These are phyloP conservation scores for Ogataea paradorogensis DNA, from an alignment of 805 yeast species.

Conservation along the genomic window DNA sequence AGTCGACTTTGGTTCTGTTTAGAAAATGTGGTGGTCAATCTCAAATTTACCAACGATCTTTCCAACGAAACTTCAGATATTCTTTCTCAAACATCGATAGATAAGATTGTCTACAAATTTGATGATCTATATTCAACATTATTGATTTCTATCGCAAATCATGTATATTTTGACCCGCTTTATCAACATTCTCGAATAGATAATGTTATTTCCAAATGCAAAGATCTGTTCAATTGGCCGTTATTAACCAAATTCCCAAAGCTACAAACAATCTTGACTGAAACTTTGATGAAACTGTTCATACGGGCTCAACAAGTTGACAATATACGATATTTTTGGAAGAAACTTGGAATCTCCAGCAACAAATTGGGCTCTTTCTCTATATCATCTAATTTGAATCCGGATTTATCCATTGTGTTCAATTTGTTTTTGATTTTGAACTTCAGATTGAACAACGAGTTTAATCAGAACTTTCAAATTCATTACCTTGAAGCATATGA, in stretches of 20 bases:
- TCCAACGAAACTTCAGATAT: conserved; percentile 8
- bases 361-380: conserved; percentile 10
- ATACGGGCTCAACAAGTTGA: conserved; percentile 16
- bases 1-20: conserved; percentile 34
- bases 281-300: conserved; percentile 26
- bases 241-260: conserved; percentile 23
- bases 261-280: conserved; percentile 28
- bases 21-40: conserved; percentile 30
- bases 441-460: conserved; percentile 3
- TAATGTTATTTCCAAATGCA: conserved; percentile 20
- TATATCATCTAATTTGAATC: conserved; percentile 9
- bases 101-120: conserved; percentile 17
- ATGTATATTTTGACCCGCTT: conserved; percentile 19
- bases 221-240: conserved; percentile 31
- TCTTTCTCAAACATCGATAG: conserved; percentile 21
- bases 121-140: conserved; percentile 30
- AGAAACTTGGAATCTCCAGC: conserved; percentile 18
- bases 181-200: conserved; percentile 19
- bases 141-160: conserved; percentile 20
- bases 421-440: conserved; percentile 18
- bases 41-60: conserved; percentile 17
- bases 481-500: conserved; percentile 5
- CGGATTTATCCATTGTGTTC: conserved; percentile 23
- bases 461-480: not conserved
- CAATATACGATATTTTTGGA: conserved; percentile 23